These are phyloP conservation scores for Tylopilus sp. DNA, from an alignment of 768 basidiomycete species.

Conservation along the genomic window DNA sequence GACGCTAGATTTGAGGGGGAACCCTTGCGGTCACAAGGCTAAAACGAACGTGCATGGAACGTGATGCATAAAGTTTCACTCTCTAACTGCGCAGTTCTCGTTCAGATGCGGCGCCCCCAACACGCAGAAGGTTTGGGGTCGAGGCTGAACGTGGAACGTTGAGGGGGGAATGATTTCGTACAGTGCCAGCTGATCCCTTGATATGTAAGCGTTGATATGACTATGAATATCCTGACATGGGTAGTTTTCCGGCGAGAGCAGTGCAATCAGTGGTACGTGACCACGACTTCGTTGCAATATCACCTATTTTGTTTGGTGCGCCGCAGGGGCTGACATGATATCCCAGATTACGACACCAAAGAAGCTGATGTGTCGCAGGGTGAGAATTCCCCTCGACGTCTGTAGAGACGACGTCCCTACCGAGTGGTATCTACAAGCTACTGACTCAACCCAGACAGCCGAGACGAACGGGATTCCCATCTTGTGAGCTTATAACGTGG, in stretches of 20 bases:
- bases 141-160: too few species aligned
- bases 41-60: slow-evolving; percentile 4
- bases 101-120: not conserved
- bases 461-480: not conserved
- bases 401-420: not conserved
- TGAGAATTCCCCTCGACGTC: not conserved
- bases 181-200: not conserved
- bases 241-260: slow-evolving; percentile 4
- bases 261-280: slow-evolving; percentile 10
- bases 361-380: slow-evolving; percentile 6
- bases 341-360: slow-evolving; percentile 9
- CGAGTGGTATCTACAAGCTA: not conserved
- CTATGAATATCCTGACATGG: slow-evolving; percentile 13
- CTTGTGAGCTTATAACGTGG: slow-evolving; percentile 18
- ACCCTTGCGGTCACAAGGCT: not conserved
- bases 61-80: slow-evolving; percentile 7
- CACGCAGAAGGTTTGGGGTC: not conserved
- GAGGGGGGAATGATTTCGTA: slow-evolving; percentile 19
- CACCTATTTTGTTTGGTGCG: slow-evolving; percentile 12
- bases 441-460: not conserved
- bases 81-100: slow-evolving; percentile 13
- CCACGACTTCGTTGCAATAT: slow-evolving; percentile 14
- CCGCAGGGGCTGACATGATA: slow-evolving; percentile 8
- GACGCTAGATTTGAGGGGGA: not conserved
- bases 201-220: slow-evolving; percentile 17